A percentile compares a stretch with the other conserved stretches of the same genome.
phyloP scores from a whole-genome alignment of 2,329 filamentous ascomycete species.

The Periconia macrospinosa region DNA sequence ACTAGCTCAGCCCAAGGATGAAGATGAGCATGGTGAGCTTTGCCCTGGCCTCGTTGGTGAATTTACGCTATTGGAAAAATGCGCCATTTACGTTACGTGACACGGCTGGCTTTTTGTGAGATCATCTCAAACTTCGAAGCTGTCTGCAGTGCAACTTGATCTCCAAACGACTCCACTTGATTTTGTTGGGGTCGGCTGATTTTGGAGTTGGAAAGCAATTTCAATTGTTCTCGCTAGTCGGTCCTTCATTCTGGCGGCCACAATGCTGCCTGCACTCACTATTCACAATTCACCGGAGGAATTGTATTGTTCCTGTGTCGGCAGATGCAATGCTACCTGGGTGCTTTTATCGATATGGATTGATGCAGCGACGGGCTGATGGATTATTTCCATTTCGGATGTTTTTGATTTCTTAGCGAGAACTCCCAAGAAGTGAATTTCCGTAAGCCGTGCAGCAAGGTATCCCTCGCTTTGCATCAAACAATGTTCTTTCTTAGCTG shows the following conservation, averaged over 20 bases:
- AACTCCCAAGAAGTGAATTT: background rate
- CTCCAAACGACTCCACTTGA: background rate
- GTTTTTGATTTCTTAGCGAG: background rate
- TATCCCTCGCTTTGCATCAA: background rate
- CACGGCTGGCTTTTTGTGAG: background rate
- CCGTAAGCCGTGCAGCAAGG: background rate
- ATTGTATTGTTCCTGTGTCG: no score
- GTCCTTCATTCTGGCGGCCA: no score
- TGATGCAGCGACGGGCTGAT: background rate
- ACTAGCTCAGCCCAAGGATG: background rate
- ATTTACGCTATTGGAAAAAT: background rate
- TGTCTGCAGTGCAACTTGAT: background rate
- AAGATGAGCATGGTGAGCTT: background rate
- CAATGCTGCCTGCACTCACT: no score
- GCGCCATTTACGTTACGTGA: background rate
- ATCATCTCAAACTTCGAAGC: background rate
- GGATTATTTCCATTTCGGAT: background rate
- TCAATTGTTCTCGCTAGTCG: background rate
- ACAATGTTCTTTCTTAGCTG: no score
- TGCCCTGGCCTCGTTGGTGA: background rate
- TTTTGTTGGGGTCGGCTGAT: background rate
- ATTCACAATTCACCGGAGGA: no score
- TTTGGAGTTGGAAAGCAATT: background rate
- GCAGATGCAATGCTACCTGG: no score
- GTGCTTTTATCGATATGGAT: background rate